Evolutionary conservation across 2,329 filamentous ascomycete species (phyloP), one percentile per base, ranked within the genome.

Genomic region (Dendrostoma leiphaemia): DNA sequence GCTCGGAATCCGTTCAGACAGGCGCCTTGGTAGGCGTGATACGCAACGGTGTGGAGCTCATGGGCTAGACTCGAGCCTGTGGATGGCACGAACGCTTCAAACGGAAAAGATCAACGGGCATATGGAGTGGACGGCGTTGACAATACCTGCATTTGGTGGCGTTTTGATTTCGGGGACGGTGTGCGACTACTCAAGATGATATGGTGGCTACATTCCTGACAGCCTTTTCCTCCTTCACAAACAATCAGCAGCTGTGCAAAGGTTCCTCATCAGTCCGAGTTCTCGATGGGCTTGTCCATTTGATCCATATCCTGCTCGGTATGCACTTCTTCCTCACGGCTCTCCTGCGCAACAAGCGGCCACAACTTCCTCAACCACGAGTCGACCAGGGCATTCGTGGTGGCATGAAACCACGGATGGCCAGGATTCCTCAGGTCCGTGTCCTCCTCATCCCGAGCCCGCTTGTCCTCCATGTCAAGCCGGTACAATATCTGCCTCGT

Each of bases 1-100:
- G 89, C 1, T 91, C 85, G 55, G 94, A 99, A 74, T 75, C 78
- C 6, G 83, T 99, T 55, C 94, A 99, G 76, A 97, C 94, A 0
- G 93, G 94, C 6, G 94, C 92, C 0, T 79, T 97, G 43, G 90
- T 97, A 10, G 94, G 93, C 1, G 90, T 96, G 5, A 83, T 99
- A 38, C 80, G 94, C 58, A 88, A 83, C 53, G 94, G 94, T 0
- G 92, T 90, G 28, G 93, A 96, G 69, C 73, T 97, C 62, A 75
- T 74, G 71, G 63, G 58, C 6, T 62, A 24, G 48, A 12, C 3
- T 13, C 10, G 3, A 32, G 40, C 24, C 5, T 29, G 15, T 7
- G 28, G 6, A n/a, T n/a, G 23, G 9, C 5, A n/a, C n/a, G n/a
- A n/a, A n/a, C n/a, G n/a, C n/a, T n/a, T n/a, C n/a, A n/a, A 28